A percentile compares a stretch with the other conserved stretches of the same genome.
Conservation (phyloP, 78 protist genomes). For the Creolimax fragrantissima region DNA sequence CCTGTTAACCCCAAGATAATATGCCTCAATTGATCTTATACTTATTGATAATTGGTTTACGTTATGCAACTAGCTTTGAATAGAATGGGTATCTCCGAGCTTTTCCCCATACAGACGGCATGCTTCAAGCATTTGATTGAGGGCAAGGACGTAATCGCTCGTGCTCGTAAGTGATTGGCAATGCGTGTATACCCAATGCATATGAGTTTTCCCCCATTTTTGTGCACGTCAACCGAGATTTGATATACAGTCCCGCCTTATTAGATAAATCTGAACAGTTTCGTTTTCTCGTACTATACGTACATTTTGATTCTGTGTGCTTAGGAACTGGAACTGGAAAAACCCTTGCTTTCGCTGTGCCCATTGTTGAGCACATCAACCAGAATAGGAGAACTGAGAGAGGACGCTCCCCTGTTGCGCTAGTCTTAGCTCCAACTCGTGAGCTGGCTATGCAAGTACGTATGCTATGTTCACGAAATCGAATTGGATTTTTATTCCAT, state of each 20-base stretch:
- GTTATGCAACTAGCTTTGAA: not conserved
- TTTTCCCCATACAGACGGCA: not conserved
- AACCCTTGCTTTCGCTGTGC: slow-evolving; percentile 88
- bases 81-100: not conserved
- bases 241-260: too few species aligned
- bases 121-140: slow-evolving; percentile 45
- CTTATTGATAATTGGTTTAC: too few species aligned
- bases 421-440: slow-evolving; percentile 94
- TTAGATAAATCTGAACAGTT: too few species aligned
- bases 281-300: too few species aligned
- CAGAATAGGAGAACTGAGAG: not conserved
- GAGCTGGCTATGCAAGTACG: slow-evolving; percentile 93
- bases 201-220: too few species aligned
- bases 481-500: slow-evolving; percentile 15
- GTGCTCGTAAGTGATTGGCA: slow-evolving; percentile 92
- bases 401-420: slow-evolving; percentile 49
- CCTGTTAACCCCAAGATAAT: too few species aligned
- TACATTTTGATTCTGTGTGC: too few species aligned
- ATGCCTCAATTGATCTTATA: too few species aligned
- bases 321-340: slow-evolving; percentile 85
- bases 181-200: too few species aligned
- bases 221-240: too few species aligned
- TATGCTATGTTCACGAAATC: slow-evolving; percentile 31
- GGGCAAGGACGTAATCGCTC: slow-evolving; percentile 87
- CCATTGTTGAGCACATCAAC: slow-evolving; percentile 31